phyloP scores from a whole-genome alignment of 2,329 filamentous ascomycete species.

The Aaosphaeria pasadenensis region DNA sequence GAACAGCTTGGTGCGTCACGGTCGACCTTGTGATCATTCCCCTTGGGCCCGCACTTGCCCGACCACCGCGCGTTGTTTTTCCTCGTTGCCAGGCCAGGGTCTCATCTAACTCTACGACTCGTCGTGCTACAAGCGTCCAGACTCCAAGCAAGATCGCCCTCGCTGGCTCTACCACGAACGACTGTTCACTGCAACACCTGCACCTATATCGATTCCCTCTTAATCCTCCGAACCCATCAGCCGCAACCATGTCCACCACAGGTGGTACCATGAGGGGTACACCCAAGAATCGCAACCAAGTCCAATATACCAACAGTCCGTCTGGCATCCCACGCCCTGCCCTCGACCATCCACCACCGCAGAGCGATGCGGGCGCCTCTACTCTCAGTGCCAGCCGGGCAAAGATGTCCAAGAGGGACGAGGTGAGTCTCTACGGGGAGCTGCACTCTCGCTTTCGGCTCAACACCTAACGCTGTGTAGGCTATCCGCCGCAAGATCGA shows the following conservation, averaged over 20 bases:
- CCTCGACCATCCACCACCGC: constrained; percentile 54
- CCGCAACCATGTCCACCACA: constrained; percentile 54
- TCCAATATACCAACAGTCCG: constrained; percentile 62
- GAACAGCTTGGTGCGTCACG: not conserved
- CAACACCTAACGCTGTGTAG: constrained; percentile 48
- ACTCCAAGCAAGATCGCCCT: constrained; percentile 9
- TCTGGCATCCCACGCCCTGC: constrained; percentile 74
- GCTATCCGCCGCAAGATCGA: constrained; percentile 97
- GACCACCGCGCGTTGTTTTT: constrained; percentile 11
- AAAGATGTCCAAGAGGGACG: constrained; percentile 96
- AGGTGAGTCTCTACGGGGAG: constrained; percentile 61
- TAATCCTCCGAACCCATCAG: not conserved
- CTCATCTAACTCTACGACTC: not conserved
- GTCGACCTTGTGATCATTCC: constrained; percentile 10
- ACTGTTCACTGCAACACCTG: constrained; percentile 15
- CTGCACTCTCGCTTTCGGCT: constrained; percentile 3
- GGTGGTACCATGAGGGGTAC: constrained; percentile 69
- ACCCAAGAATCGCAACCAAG: constrained; percentile 60
- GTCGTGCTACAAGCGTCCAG: too few species aligned
- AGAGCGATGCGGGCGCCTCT: constrained; percentile 60
- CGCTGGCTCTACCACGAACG: constrained; percentile 19
- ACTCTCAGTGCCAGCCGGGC: constrained; percentile 89
- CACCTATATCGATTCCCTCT: not conserved
- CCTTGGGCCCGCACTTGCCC: constrained; percentile 10
- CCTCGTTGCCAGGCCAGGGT: constrained; percentile 15